Conservation (phyloP, 1,284 basidiomycete species). For the Ceratobasidium sp. region DNA sequence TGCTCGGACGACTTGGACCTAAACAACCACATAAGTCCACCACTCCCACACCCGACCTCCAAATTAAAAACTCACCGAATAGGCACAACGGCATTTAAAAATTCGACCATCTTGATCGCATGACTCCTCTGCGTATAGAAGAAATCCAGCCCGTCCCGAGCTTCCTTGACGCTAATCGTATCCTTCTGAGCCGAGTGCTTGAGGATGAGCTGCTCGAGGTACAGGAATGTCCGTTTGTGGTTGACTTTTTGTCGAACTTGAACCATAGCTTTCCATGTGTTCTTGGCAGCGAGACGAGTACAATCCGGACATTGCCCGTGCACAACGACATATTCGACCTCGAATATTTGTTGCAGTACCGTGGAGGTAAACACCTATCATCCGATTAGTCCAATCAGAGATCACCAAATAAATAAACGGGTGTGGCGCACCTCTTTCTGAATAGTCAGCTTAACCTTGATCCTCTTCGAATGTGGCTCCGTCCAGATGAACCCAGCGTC, state of each 20-base stretch:
- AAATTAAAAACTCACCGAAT: conserved; percentile 71
- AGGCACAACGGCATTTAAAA: conserved; percentile 89
- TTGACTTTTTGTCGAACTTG: conserved; percentile 98
- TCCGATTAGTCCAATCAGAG: not conserved
- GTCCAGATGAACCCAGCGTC: conserved; percentile 99
- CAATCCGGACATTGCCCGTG: conserved; percentile 97
- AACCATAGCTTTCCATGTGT: conserved; percentile 97
- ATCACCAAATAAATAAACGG: not conserved
- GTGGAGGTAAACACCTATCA: conserved; percentile 90
- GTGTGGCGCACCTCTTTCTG: conserved; percentile 87
- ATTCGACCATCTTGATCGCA: conserved; percentile 98
- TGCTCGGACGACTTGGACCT: conserved; percentile 95
- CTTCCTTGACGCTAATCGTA: conserved; percentile 93
- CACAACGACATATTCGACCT: conserved; percentile 96
- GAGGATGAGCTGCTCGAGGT: conserved; percentile 96
- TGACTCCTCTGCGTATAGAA: conserved; percentile 93
- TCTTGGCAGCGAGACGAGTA: conserved; percentile 94
- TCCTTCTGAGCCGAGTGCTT: conserved; percentile 98
- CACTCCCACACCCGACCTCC: too few species aligned
- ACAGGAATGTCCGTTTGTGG: conserved; percentile 98
- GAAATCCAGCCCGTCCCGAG: conserved; percentile 95
- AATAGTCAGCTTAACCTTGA: conserved; percentile 95
- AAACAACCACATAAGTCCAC: not conserved
- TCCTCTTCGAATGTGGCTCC: conserved; percentile 95
- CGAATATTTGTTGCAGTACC: conserved; percentile 97